Evolutionary conservation across 1,139 yeast genomes (phyloP).

Genomic region (Zygosaccharomyces sapae): DNA sequence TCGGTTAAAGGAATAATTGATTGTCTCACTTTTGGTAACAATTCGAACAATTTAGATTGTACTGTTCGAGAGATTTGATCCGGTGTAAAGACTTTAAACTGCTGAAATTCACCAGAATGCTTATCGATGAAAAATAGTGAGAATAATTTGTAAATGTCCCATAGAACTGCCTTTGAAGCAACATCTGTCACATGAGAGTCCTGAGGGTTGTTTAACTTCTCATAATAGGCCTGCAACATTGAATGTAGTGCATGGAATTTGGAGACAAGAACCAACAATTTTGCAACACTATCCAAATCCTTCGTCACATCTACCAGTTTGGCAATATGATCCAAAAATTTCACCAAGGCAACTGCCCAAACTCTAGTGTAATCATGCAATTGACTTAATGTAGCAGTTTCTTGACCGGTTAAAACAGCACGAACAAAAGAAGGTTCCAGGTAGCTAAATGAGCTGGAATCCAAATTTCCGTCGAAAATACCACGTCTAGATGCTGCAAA

Average conservation of each 20-base stretch:
- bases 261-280: slow-evolving; percentile 55
- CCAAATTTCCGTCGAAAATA: slow-evolving; percentile 41
- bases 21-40: slow-evolving; percentile 54
- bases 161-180: slow-evolving; percentile 40
- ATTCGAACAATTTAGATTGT: slow-evolving; percentile 44
- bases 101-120: slow-evolving; percentile 73
- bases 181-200: slow-evolving; percentile 31
- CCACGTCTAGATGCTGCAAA: slow-evolving; percentile 41
- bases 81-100: slow-evolving; percentile 53
- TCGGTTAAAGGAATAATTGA: slow-evolving; percentile 83
- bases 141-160: slow-evolving; percentile 53
- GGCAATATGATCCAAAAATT: slow-evolving; percentile 48
- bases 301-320: slow-evolving; percentile 42
- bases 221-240: slow-evolving; percentile 34
- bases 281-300: slow-evolving; percentile 56
- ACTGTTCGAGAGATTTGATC: slow-evolving; percentile 43
- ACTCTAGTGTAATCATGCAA: slow-evolving; percentile 40
- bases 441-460: slow-evolving; percentile 40
- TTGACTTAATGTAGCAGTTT: slow-evolving; percentile 37
- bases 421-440: slow-evolving; percentile 36
- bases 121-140: slow-evolving; percentile 70
- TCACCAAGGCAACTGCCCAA: slow-evolving; percentile 46
- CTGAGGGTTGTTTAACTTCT: slow-evolving; percentile 28
- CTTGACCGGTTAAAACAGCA: slow-evolving; percentile 28
- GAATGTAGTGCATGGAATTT: slow-evolving; percentile 61